Base-by-base conservation (phyloP, 768 basidiomycete species). In the Mycena metata region DNA sequence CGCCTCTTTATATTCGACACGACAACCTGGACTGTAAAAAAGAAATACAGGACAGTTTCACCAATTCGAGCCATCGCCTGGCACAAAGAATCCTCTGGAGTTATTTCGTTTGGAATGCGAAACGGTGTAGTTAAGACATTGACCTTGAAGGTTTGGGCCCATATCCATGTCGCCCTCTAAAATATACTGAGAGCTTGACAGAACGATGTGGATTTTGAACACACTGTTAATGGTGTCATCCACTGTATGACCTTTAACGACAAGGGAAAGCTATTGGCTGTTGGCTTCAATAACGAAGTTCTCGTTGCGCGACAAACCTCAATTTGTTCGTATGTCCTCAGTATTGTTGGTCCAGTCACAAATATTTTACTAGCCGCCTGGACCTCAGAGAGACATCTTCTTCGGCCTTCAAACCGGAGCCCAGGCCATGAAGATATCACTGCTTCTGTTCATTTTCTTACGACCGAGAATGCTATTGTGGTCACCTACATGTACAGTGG, bases 221-320 rank as follows among this genome's bases (percentile, higher is more conserved):
- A 55, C 35, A 39, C 4, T 1, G 54, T 55, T 39, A 5, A n/a
- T 10, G 54, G 54, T 36, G 10, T 33, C 2, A 24, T 55, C 39
- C 54, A 55, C 36, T 55, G 54, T 21, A 55, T 55, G 54, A 2
- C 54, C 5, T 36, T 55, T 36, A 19, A 55, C 21, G 19, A 10
- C 35, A 36, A 19, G 5, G 54, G 54, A n/a, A 55, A 39, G 5
- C 35, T 35, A 2, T 7, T 55, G 4, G 54, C 54, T 11, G 15
- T 55, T 11, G 54, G 54, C 8, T 55, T 36, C 54, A 55, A 55
- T 10, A 39, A 55, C 19, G 35, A 55, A 19, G 54, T 55, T 5
- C 35, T 21, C 5, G 35, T 55, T 55, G 35, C 15, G 0, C 17
- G 35, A 9, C 54, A 55, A 16, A 13, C 35, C 0, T 55, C 54